Evolutionary conservation across 2,329 filamentous ascomycete genomes (phyloP).

Genomic region (Stagonosporopsis tanaceti): DNA sequence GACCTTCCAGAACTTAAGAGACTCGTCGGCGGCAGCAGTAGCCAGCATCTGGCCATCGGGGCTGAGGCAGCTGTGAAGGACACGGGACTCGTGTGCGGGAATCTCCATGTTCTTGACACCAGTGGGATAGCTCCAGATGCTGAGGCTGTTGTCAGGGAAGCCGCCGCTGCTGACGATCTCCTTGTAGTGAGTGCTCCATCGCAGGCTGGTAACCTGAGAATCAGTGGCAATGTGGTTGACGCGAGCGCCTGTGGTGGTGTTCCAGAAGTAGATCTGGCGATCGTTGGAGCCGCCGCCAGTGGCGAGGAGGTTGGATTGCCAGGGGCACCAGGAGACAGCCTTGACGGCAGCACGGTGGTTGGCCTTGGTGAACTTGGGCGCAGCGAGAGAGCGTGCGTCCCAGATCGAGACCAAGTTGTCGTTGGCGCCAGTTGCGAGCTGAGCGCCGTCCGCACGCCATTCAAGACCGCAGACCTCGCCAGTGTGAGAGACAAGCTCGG

Average conservation of each 20-base stretch:
- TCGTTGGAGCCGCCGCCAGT: constrained; percentile 97
- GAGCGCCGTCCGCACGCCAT: constrained; percentile 95
- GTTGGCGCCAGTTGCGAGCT: constrained; percentile 96
- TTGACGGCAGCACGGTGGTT: constrained; percentile 99
- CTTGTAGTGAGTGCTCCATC: constrained; percentile 96
- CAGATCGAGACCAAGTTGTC: constrained; percentile 99
- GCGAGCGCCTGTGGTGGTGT: constrained; percentile 94
- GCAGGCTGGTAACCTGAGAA: constrained; percentile 93
- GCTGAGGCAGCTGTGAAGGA: constrained; percentile 95
- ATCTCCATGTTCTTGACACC: constrained; percentile 98
- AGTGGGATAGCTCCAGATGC: constrained; percentile 98
- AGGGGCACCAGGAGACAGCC: constrained; percentile 97
- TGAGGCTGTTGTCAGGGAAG: constrained; percentile 98
- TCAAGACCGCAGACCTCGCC: constrained; percentile 98
- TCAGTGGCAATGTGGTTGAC: constrained; percentile 99
- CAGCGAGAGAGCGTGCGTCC: constrained; percentile 91
- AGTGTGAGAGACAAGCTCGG: constrained; percentile 95
- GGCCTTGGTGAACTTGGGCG: constrained; percentile 99
- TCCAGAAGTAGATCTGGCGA: constrained; percentile 99
- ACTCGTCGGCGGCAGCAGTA: constrained; percentile 94
- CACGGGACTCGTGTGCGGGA: constrained; percentile 93
- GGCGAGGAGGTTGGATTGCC: constrained; percentile 96
- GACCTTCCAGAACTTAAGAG: constrained; percentile 99
- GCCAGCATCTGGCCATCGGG: constrained; percentile 98
- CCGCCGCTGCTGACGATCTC: constrained; percentile 98